A percentile compares a stretch with the other conserved stretches of the same genome.
These are phyloP conservation scores for Trifolium subterraneum DNA, from an alignment of 306 rosid genomes.

Conservation along the genomic window DNA sequence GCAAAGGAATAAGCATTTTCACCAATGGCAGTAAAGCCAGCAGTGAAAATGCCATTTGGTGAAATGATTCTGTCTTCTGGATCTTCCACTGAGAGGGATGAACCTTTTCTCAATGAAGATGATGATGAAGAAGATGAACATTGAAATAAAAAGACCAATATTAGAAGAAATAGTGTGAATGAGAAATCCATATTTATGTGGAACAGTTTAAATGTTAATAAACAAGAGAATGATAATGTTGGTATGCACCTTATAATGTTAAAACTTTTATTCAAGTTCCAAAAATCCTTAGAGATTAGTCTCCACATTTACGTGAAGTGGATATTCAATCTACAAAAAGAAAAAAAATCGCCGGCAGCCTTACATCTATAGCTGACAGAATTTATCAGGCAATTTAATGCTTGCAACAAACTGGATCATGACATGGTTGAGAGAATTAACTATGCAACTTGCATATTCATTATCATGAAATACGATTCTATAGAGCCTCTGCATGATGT, in stretches of 20 bases:
- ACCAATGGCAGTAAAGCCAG: conserved; percentile 31
- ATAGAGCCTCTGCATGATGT: too few species aligned
- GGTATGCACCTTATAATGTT: too few species aligned
- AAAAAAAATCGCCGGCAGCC: neutral
- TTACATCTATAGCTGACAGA: neutral
- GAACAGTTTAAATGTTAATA: too few species aligned
- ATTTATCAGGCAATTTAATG: neutral
- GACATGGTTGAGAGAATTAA: neutral
- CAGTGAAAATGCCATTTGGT: conserved; percentile 28
- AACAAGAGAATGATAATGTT: too few species aligned
- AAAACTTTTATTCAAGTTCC: too few species aligned
- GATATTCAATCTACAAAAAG: too few species aligned
- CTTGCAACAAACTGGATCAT: neutral
- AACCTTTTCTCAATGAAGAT: neutral
- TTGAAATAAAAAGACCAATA: neutral
- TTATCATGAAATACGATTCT: too few species aligned
- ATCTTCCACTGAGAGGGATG: conserved; percentile 39
- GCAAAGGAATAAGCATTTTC: conserved; percentile 24
- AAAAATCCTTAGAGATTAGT: too few species aligned
- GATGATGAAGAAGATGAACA: conserved; percentile 2
- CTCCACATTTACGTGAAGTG: too few species aligned
- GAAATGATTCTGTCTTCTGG: conserved; percentile 30
- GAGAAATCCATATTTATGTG: conserved; percentile 1
- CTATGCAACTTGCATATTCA: neutral
- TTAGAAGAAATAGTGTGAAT: conserved; percentile 18